Percentiles rank a stretch among this genome's conserved stretches.
These are phyloP conservation scores for Glebionis coronaria DNA, from an alignment of 129 eudicot species.

Conservation along the genomic window DNA sequence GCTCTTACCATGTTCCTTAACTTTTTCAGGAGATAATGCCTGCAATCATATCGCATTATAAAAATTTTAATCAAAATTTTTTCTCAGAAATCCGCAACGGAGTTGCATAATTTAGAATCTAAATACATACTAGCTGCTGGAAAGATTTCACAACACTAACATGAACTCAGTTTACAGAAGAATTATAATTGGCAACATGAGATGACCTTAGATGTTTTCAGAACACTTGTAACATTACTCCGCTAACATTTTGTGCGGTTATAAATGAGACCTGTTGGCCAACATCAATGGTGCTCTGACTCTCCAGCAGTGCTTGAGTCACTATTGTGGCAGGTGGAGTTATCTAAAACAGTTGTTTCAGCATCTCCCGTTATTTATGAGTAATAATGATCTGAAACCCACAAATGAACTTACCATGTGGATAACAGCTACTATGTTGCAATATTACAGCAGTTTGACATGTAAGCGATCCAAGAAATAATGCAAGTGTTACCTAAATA, in stretches of 20 bases:
- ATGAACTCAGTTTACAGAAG: no score
- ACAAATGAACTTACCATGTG: background rate
- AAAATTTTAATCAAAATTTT: no score
- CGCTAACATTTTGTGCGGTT: conserved; percentile 1
- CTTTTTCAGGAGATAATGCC: conserved; percentile 89
- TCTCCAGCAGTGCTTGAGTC: conserved; percentile 25
- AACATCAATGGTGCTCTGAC: conserved; percentile 18
- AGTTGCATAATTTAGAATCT: no score
- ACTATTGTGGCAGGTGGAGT: background rate
- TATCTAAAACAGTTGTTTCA: conserved; percentile 21
- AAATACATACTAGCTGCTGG: no score
- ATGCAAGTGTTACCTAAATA: background rate
- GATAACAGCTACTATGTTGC: background rate
- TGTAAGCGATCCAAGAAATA: background rate
- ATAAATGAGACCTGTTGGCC: conserved; percentile 33
- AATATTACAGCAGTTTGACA: conserved; percentile 1
- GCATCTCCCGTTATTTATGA: conserved; percentile 43
- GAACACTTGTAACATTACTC: no score
- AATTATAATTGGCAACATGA: no score
- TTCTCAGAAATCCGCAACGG: no score
- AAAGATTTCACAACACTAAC: no score
- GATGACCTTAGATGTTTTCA: no score
- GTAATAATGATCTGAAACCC: background rate
- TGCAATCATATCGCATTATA: conserved; percentile 39
- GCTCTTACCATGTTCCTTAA: conserved; percentile 88